Evolutionary conservation across 2,329 filamentous ascomycete species (phyloP).

Genomic region (Capronia americana): DNA sequence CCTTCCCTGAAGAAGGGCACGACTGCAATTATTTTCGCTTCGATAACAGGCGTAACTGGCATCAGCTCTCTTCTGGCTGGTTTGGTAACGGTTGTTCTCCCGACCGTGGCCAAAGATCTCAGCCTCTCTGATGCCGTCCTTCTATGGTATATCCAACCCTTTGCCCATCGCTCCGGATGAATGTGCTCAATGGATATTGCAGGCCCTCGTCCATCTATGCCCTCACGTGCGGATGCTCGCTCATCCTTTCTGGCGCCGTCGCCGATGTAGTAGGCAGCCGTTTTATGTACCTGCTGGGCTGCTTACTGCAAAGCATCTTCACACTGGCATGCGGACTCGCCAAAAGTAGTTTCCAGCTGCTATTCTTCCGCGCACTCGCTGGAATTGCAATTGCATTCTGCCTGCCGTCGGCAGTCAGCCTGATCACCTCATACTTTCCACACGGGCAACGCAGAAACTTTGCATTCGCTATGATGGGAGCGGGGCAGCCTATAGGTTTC

Average conservation of each 20-base stretch:
- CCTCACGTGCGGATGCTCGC: conserved; percentile 56
- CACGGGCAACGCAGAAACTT: conserved; percentile 57
- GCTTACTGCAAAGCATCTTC: conserved; percentile 52
- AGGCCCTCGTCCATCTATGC: conserved; percentile 47
- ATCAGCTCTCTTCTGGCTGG: conserved; percentile 37
- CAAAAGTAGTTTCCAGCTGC: conserved; percentile 51
- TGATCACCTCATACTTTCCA: conserved; percentile 57
- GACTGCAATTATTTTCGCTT: conserved; percentile 28
- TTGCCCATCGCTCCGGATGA: not conserved
- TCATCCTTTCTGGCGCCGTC: conserved; percentile 59
- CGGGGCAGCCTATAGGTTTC: conserved; percentile 60
- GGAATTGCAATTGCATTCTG: conserved; percentile 57
- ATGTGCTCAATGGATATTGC: not conserved
- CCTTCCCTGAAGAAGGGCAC: conserved; percentile 13
- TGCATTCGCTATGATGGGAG: conserved; percentile 60
- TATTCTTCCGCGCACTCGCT: conserved; percentile 55
- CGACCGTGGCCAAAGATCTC: conserved; percentile 39
- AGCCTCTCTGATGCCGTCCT: conserved; percentile 36
- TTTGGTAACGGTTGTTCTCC: conserved; percentile 39
- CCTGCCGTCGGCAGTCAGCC: conserved; percentile 57
- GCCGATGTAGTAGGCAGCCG: conserved; percentile 59
- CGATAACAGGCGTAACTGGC: conserved; percentile 29
- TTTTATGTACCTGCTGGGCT: conserved; percentile 55
- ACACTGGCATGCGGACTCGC: conserved; percentile 55
- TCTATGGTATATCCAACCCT: conserved; percentile 35